These are phyloP conservation scores for Phytomonas serpens DNA, from an alignment of 208 protist species.

Conservation along the genomic window DNA sequence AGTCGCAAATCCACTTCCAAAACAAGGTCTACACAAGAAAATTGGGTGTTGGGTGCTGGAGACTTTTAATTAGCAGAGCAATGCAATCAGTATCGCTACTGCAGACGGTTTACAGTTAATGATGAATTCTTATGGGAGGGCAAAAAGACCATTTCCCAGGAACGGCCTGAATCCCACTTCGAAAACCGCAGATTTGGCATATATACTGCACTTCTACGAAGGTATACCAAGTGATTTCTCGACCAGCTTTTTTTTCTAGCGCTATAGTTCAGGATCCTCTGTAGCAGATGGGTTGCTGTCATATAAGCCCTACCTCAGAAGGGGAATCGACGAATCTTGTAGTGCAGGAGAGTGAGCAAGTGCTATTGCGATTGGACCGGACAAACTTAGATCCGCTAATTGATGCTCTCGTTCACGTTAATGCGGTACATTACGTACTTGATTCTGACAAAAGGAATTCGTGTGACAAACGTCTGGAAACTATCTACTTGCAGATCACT, in stretches of 20 bases:
- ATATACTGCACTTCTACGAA: constrained; percentile 35
- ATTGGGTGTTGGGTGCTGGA: no score
- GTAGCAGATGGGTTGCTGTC: neutral
- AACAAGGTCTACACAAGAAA: no score
- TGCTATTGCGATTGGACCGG: constrained; percentile 23
- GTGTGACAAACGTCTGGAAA: neutral
- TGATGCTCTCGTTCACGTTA: constrained; percentile 18
- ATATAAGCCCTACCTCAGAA: neutral
- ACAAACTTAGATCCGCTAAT: constrained; percentile 31
- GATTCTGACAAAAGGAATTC: neutral
- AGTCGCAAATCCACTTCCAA: no score
- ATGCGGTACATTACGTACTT: constrained; percentile 24
- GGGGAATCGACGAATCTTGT: no score
- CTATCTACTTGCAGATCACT: constrained; percentile 23
- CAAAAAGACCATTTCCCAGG: no score
- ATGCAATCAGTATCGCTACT: no score
- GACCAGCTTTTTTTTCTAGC: constrained; percentile 16
- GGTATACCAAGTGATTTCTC: constrained; percentile 35
- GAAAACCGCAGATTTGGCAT: constrained; percentile 7
- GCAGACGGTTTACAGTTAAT: no score
- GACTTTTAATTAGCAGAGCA: no score
- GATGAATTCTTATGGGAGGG: no score
- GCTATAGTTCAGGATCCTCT: constrained; percentile 18
- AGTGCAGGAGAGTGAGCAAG: no score
- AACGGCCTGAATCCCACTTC: no score